Percentiles rank a stretch among this genome's conserved stretches.
Evolutionary conservation across 257 asterid genomes (phyloP).

Genomic region (Gentiana dahurica): DNA sequence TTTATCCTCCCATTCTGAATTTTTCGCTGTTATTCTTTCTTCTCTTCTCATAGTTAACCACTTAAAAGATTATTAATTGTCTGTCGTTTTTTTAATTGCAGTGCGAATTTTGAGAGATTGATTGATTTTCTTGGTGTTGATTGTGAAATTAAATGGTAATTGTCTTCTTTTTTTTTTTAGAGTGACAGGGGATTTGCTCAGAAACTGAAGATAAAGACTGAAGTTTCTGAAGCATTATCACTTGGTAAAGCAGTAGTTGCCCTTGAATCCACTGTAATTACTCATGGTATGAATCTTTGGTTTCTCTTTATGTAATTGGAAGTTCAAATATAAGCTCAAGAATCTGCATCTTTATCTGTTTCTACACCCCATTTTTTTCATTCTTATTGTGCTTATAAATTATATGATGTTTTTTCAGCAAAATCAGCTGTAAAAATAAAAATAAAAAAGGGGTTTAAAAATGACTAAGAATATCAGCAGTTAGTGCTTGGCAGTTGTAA

Average conservation of each 20-base stretch:
- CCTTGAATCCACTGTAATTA: slow-evolving; percentile 87
- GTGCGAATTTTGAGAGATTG: not conserved
- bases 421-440: too few species aligned
- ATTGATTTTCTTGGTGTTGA: not conserved
- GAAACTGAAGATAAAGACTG: slow-evolving; percentile 42
- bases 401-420: too few species aligned
- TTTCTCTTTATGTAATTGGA: not conserved
- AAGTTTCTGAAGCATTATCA: slow-evolving; percentile 85
- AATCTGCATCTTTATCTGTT: too few species aligned
- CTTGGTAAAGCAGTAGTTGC: slow-evolving; percentile 74
- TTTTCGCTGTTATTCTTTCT: not conserved
- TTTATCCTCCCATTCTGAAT: not conserved
- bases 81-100: not conserved
- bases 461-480: too few species aligned
- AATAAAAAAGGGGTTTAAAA: too few species aligned
- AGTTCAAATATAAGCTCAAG: not conserved
- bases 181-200: slow-evolving; percentile 1
- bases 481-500: too few species aligned
- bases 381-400: too few species aligned
- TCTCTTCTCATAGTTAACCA: too few species aligned
- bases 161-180: not conserved
- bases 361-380: too few species aligned
- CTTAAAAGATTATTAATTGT: not conserved
- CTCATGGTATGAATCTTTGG: slow-evolving; percentile 54
- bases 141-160: not conserved